phyloP scores from a whole-genome alignment of 176 grass and related monocot genomes.

The Canna indica region DNA sequence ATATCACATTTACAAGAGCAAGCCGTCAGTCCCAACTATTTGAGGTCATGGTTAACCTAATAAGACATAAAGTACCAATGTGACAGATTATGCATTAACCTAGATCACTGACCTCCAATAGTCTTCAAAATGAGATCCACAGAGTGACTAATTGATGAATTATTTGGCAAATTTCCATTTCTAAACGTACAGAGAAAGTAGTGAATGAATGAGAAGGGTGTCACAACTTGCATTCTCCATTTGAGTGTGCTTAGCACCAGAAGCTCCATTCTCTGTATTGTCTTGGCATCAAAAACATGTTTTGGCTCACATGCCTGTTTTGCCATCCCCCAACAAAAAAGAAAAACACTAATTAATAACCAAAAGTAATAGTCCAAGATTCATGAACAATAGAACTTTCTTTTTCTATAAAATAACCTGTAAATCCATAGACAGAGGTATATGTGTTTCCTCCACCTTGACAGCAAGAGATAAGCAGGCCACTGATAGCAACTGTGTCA shows the following conservation, averaged over 20 bases:
- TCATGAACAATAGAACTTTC: no score
- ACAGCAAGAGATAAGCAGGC: constrained; percentile 8
- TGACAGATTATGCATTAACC: background rate
- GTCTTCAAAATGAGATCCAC: background rate
- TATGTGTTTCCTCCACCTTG: constrained; percentile 3
- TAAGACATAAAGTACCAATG: background rate
- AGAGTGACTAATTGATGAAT: background rate
- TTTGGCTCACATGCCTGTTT: background rate
- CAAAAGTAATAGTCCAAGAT: background rate
- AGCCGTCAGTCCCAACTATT: no score
- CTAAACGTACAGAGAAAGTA: background rate
- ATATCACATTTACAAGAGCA: no score
- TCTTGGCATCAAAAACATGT: background rate
- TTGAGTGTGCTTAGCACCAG: background rate
- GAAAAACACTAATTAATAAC: background rate
- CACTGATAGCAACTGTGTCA: constrained; percentile 6
- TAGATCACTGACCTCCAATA: background rate
- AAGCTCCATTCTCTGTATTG: constrained; percentile 9
- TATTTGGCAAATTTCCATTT: background rate
- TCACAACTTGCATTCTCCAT: background rate
- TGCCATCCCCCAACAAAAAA: background rate
- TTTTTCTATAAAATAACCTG: background rate
- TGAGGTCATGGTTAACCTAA: constrained; percentile 16
- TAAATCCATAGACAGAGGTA: background rate
- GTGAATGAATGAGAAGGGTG: constrained; percentile 4